phyloP scores from a whole-genome alignment of 768 basidiomycete species.

The Myochromella boudieri region DNA sequence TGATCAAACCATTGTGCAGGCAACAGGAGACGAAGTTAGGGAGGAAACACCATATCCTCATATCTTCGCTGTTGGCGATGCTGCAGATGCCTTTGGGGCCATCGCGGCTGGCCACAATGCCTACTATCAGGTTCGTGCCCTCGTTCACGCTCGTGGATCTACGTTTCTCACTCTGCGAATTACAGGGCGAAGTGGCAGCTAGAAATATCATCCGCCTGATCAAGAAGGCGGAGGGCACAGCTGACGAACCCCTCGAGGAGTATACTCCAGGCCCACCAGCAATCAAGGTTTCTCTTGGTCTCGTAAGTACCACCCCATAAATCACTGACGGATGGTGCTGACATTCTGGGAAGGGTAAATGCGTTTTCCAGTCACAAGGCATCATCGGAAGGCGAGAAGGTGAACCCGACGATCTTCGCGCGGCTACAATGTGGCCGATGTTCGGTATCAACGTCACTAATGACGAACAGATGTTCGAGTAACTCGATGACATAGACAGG shows the following conservation, averaged over 20 bases:
- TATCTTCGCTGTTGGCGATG: slow-evolving; percentile 63
- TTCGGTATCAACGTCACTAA: slow-evolving; percentile 40
- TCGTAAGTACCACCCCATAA: slow-evolving; percentile 34
- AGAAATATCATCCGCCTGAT: slow-evolving; percentile 53
- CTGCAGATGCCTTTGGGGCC: slow-evolving; percentile 65
- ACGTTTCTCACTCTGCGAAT: background rate
- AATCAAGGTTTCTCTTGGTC: slow-evolving; percentile 64
- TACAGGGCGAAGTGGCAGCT: slow-evolving; percentile 49
- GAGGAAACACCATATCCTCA: slow-evolving; percentile 42
- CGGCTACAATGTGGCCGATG: slow-evolving; percentile 44
- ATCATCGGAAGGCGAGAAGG: slow-evolving; percentile 44
- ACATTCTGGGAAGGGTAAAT: slow-evolving; percentile 20
- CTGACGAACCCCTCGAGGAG: slow-evolving; percentile 33
- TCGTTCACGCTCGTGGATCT: background rate
- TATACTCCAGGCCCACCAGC: slow-evolving; percentile 49
- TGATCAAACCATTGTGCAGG: background rate
- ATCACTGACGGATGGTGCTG: background rate
- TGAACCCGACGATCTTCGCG: slow-evolving; percentile 47
- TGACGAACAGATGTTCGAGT: slow-evolving; percentile 30
- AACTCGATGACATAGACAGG: too few relatives aligned
- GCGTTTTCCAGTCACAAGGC: slow-evolving; percentile 46
- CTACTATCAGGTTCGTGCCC: slow-evolving; percentile 40
- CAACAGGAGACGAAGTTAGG: background rate
- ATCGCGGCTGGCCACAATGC: slow-evolving; percentile 60
- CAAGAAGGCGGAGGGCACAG: slow-evolving; percentile 12